Percentiles rank a stretch among this genome's conserved stretches.
Conservation (phyloP, 805 yeast species). For the Lachancea quebecensis region DNA sequence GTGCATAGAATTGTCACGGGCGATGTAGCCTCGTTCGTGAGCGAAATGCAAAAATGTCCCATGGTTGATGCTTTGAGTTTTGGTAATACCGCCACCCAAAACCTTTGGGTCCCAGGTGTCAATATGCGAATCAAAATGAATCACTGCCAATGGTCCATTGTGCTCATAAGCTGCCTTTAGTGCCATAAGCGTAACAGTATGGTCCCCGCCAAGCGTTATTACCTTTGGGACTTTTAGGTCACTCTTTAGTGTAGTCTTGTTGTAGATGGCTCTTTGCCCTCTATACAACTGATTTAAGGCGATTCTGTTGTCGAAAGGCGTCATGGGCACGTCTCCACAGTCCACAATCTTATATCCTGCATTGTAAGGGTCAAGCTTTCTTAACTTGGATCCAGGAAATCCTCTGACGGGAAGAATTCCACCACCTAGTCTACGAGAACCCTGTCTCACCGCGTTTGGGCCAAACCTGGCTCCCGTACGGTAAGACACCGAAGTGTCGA, state of each 20-base stretch:
- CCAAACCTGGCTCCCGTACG: constrained; percentile 57
- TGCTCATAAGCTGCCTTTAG: constrained; percentile 45
- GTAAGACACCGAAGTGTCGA: constrained; percentile 50
- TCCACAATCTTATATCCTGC: constrained; percentile 39
- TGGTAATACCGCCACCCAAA: constrained; percentile 51
- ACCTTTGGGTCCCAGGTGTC: constrained; percentile 61
- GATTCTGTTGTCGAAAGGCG: constrained; percentile 52
- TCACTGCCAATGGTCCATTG: constrained; percentile 42
- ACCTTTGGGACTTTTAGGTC: constrained; percentile 34
- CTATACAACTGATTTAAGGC: constrained; percentile 52
- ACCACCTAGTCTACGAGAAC: constrained; percentile 39
- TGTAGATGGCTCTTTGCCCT: constrained; percentile 43
- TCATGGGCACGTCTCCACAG: constrained; percentile 57
- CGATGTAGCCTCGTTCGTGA: constrained; percentile 52
- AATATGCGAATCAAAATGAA: constrained; percentile 61
- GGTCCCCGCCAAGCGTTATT: constrained; percentile 57
- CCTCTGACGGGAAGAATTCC: constrained; percentile 39
- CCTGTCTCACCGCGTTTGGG: constrained; percentile 45
- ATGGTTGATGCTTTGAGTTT: constrained; percentile 51
- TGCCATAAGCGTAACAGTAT: constrained; percentile 47
- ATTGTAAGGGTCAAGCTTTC: constrained; percentile 39
- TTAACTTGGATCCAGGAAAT: constrained; percentile 32
- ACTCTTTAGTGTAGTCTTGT: constrained; percentile 25
- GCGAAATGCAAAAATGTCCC: constrained; percentile 66
- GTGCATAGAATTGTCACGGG: constrained; percentile 42